Evolutionary conservation across 805 yeast species (phyloP), one percentile per base, ranked within the genome.

Genomic region (Candida takata): DNA sequence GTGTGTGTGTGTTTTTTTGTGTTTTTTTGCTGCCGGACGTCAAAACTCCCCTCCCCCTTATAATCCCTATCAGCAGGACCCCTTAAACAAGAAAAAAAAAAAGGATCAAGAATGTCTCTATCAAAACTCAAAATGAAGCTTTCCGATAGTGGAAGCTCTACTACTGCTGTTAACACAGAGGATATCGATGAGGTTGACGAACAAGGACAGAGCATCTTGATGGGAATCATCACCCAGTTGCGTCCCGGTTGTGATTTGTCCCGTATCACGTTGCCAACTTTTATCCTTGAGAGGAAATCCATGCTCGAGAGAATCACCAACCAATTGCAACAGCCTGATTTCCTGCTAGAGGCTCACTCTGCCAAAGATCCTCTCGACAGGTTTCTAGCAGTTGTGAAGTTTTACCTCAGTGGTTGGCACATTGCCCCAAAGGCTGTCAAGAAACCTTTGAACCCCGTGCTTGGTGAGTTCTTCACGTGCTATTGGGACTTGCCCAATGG

Each of bases 381-480:
- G 39, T 88, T 92, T 49, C 53, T 85, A 6, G 63, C 73, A 29
- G 79, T 90, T 7, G 79, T 83, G 16, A 76, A 77, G 52, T 90
- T 96, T 95, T 92, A 92, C 57, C 68, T 92, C 58, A 75, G 96
- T 4, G 86, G 94, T 32, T 92, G 97, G 97, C 97, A 92, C 55
- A 92, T 92, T 57, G 92, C 97, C 2, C 98, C 97, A 20, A 90
- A 90, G 56, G 98, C 97, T 4, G 98, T 92, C 12, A 92, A 92
- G 58, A 92, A 92, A 60, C 98, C 98, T 0, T 67, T 92, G 51
- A 92, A 92, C 55, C 98, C 98, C 2, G 86, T 92, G 6, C 57
- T 92, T 18, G 97, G 97, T 21, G 98, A 92, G 57, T 72, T 81
- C 47, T 92, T 85, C 59, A 74, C 85, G 15, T 81, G 95, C 53